These are phyloP conservation scores for Talaromyces amestolkiae DNA, from an alignment of 2,329 filamentous ascomycete genomes.

Conservation along the genomic window DNA sequence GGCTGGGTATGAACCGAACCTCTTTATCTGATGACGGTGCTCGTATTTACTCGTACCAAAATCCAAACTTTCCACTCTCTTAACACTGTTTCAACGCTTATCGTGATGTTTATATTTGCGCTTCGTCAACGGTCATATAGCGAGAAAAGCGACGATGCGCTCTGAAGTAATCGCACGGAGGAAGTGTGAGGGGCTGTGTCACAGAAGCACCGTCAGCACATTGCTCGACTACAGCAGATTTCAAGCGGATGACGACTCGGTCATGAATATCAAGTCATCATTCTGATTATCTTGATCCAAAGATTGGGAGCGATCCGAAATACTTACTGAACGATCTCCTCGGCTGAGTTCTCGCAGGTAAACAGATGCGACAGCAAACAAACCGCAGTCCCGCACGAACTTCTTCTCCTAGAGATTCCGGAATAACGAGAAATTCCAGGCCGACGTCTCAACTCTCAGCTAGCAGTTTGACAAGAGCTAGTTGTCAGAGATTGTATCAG, in stretches of 20 bases:
- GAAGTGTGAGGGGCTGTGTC: slow-evolving; percentile 9
- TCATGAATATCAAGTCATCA: background rate
- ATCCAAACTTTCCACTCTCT: background rate
- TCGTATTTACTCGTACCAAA: background rate
- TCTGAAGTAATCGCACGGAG: background rate
- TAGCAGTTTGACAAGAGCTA: slow-evolving; percentile 6
- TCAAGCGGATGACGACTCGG: background rate
- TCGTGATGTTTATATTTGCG: background rate
- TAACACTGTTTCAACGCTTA: background rate
- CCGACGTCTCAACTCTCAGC: slow-evolving; percentile 1
- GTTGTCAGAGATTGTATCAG: slow-evolving; percentile 5
- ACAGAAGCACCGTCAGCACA: slow-evolving; percentile 1
- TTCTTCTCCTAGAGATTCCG: background rate
- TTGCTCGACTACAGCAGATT: background rate
- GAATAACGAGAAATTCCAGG: slow-evolving; percentile 6
- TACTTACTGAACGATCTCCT: background rate
- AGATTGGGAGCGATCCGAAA: background rate
- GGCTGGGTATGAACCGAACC: background rate
- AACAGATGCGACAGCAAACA: slow-evolving; percentile 12
- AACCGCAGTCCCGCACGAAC: background rate
- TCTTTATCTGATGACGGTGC: background rate
- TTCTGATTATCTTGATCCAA: background rate
- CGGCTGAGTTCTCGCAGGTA: background rate
- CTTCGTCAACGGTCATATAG: slow-evolving; percentile 2
- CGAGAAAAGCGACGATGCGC: slow-evolving; percentile 3